Evolutionary conservation across 768 basidiomycete genomes (phyloP).

Genomic region (Xanthoconium purpureum): DNA sequence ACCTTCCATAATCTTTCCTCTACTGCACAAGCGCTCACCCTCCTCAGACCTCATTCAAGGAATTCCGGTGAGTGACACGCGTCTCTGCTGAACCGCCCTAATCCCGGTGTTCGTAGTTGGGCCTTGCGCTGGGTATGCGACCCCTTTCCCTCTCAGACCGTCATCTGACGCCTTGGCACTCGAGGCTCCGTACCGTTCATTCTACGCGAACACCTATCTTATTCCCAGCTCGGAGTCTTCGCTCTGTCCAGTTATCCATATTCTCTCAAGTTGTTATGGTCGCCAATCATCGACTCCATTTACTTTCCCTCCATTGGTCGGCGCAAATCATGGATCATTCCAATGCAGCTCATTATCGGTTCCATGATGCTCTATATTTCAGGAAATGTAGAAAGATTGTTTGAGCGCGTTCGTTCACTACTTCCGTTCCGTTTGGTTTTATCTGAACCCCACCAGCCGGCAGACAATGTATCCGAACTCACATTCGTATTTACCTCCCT

Average conservation of each 20-base stretch:
- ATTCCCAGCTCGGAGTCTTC: slow-evolving; percentile 94
- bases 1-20: slow-evolving; percentile 1
- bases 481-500: slow-evolving; percentile 85
- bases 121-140: slow-evolving; percentile 77
- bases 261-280: slow-evolving; percentile 96
- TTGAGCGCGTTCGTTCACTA: slow-evolving; percentile 61
- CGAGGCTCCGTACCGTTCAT: slow-evolving; percentile 95
- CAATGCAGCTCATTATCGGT: slow-evolving; percentile 91
- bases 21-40: slow-evolving; percentile 13
- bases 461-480: slow-evolving; percentile 70
- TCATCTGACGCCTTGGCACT: slow-evolving; percentile 6
- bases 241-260: slow-evolving; percentile 92
- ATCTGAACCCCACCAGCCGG: slow-evolving; percentile 54
- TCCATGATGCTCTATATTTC: slow-evolving; percentile 78
- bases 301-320: slow-evolving; percentile 84
- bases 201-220: slow-evolving; percentile 90
- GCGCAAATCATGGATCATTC: slow-evolving; percentile 98
- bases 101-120: slow-evolving; percentile 47
- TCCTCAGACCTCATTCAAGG: slow-evolving; percentile 75
- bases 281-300: slow-evolving; percentile 92
- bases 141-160: neutral
- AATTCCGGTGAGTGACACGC: slow-evolving; percentile 65
- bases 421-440: neutral
- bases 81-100: slow-evolving; percentile 9
- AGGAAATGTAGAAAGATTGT: slow-evolving; percentile 65